These are phyloP conservation scores for Jamesozyma piceae DNA, from an alignment of 805 yeast genomes.

Conservation along the genomic window DNA sequence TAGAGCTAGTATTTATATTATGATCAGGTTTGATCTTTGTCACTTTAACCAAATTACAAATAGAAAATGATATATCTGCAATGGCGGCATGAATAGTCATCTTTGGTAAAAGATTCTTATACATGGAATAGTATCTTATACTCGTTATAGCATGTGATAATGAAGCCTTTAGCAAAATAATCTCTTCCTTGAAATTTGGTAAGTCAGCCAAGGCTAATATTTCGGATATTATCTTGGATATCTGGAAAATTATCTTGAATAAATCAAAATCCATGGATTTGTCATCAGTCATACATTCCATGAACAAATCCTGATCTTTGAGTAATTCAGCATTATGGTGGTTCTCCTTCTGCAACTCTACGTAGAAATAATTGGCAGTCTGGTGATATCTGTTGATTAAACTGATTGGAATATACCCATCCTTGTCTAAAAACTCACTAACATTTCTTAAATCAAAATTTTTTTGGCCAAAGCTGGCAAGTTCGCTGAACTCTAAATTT, in stretches of 20 bases:
- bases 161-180: slow-evolving; percentile 46
- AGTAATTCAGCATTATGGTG: neutral
- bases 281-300: neutral
- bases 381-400: slow-evolving; percentile 8
- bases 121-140: slow-evolving; percentile 61
- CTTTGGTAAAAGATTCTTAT: slow-evolving; percentile 51
- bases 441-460: neutral
- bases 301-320: neutral
- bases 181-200: slow-evolving; percentile 32
- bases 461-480: neutral
- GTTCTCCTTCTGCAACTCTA: slow-evolving; percentile 3
- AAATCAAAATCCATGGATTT: slow-evolving; percentile 10
- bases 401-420: slow-evolving; percentile 15
- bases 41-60: slow-evolving; percentile 45
- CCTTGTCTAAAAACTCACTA: slow-evolving; percentile 6
- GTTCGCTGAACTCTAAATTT: neutral
- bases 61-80: slow-evolving; percentile 58
- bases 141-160: slow-evolving; percentile 69
- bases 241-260: slow-evolving; percentile 19
- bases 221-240: slow-evolving; percentile 17
- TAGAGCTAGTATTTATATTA: neutral
- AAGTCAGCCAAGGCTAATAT: slow-evolving; percentile 15
- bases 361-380: slow-evolving; percentile 8
- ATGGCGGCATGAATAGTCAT: slow-evolving; percentile 66
- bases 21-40: slow-evolving; percentile 6